phyloP scores from a whole-genome alignment of 768 basidiomycete genomes.

The Holtermannia corniformis region DNA sequence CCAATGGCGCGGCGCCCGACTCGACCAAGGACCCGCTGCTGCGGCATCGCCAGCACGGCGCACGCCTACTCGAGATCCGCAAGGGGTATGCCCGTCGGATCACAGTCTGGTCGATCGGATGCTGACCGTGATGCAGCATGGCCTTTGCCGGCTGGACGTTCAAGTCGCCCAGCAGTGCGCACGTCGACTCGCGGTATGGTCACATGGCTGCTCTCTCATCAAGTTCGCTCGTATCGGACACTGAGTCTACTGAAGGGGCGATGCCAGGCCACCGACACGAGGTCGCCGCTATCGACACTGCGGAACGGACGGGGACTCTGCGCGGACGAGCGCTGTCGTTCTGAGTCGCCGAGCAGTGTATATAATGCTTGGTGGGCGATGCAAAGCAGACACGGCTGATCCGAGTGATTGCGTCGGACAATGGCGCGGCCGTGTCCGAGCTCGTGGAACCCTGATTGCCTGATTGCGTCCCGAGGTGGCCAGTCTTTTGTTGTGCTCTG shows the following conservation, averaged over 20 bases:
- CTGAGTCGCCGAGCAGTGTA: too few species aligned
- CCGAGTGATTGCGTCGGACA: too few species aligned
- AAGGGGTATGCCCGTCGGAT: conserved; percentile 47
- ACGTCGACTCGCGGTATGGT: conserved; percentile 17
- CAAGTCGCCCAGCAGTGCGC: conserved; percentile 21
- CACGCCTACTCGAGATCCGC: conserved; percentile 75
- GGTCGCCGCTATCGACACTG: neutral
- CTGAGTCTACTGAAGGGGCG: conserved; percentile 3
- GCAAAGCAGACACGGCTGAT: too few species aligned
- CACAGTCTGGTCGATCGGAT: neutral
- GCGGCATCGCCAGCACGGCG: conserved; percentile 72
- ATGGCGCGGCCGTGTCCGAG: too few species aligned
- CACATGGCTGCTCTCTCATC: conserved; percentile 10
- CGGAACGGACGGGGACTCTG: conserved; percentile 11
- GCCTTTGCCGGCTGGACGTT: conserved; percentile 42
- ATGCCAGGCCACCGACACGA: neutral
- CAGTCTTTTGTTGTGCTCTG: too few species aligned
- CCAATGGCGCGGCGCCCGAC: conserved; percentile 67
- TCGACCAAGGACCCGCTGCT: conserved; percentile 83
- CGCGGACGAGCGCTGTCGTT: conserved; percentile 21
- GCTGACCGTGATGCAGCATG: conserved; percentile 16
- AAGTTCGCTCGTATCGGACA: neutral
- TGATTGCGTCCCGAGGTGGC: too few species aligned
- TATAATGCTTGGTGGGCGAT: too few species aligned
- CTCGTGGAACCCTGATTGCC: too few species aligned